Evolutionary conservation across 306 rosid species (phyloP), one percentile per base, ranked within the genome.

Genomic region (Delonix regia): DNA sequence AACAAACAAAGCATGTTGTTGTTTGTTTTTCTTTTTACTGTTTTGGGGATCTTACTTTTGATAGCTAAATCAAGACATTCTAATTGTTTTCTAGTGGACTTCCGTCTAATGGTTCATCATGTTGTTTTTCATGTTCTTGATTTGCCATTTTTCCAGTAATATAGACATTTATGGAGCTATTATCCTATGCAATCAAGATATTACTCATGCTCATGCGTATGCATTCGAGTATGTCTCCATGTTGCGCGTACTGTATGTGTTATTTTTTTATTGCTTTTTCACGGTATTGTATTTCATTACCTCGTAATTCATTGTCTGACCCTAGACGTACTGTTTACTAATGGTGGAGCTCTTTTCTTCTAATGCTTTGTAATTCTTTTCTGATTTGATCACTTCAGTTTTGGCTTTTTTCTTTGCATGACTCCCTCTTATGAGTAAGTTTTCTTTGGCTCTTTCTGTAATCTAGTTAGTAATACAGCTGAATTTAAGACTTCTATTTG

Each of bases 401-500:
- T 7, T 56, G 8, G 4, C 18, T 56, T 13, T 16, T n/a, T 27
- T 19, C 33, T 56, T n/a, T 13, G 64, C 4, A 5, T 13, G 64
- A 1, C 12, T 18, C 55, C 28, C 8, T 71, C 62, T 49, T 68
- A 52, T 53, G 56, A 61, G 30, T 44, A 39, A 48, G 33, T n/a
- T 63, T 51, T 74, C 9, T 63, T 42, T 42, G 16, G 53, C 51
- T 12, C 10, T 41, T 41, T 42, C 62, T 33, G 52, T 21, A 42
- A 11, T 70, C 72, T 63, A 70, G 64, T 55, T 55, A 45, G 61
- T 47, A 45, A 36, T 71, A 38, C 39, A 79, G 76, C 53, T 44
- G 24, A 53, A 49, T 69, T 74, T 49, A 48, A 24, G 30, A 45
- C 30, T 84, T 38, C 18, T 65, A 41, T 82, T 25, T 75, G 66